phyloP scores from a whole-genome alignment of 2,329 filamentous ascomycete genomes.

The Fragosphaeria purpurea region DNA sequence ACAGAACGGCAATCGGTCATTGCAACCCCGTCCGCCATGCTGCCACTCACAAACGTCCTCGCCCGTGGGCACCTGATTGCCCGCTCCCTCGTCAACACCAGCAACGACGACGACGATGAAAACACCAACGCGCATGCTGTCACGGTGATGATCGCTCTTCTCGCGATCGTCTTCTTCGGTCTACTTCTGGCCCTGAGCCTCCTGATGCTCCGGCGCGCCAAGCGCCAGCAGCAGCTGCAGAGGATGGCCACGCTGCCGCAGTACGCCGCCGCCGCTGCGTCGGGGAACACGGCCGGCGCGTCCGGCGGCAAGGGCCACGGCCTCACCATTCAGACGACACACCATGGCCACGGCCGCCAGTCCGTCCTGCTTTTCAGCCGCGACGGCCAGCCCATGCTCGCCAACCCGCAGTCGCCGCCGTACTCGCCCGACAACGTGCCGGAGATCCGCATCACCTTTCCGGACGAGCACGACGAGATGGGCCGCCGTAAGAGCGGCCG shows the following conservation, averaged over 20 bases:
- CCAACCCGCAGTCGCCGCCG: slow-evolving; percentile 65
- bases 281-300: slow-evolving; percentile 28
- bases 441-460: slow-evolving; percentile 97
- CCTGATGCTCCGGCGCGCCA: slow-evolving; percentile 60
- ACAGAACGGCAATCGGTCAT: too few species aligned
- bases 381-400: slow-evolving; percentile 65
- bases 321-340: slow-evolving; percentile 48
- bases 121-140: slow-evolving; percentile 39
- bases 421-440: slow-evolving; percentile 75
- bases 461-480: slow-evolving; percentile 80
- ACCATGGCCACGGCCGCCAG: slow-evolving; percentile 37
- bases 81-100: slow-evolving; percentile 33
- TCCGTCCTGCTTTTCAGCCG: slow-evolving; percentile 66
- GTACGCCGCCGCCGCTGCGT: slow-evolving; percentile 41
- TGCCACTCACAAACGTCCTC: slow-evolving; percentile 17
- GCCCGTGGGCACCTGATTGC: slow-evolving; percentile 35
- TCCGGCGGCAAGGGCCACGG: slow-evolving; percentile 33
- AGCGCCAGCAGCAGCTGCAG: slow-evolving; percentile 34
- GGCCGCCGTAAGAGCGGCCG: slow-evolving; percentile 76
- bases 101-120: not conserved
- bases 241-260: slow-evolving; percentile 50
- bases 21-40: too few species aligned
- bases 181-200: slow-evolving; percentile 59
- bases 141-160: slow-evolving; percentile 67
- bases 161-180: slow-evolving; percentile 66